Evolutionary conservation across 2,329 filamentous ascomycete genomes (phyloP), one percentile per base, ranked within the genome.

Genomic region (Lasiodiplodia citricola): DNA sequence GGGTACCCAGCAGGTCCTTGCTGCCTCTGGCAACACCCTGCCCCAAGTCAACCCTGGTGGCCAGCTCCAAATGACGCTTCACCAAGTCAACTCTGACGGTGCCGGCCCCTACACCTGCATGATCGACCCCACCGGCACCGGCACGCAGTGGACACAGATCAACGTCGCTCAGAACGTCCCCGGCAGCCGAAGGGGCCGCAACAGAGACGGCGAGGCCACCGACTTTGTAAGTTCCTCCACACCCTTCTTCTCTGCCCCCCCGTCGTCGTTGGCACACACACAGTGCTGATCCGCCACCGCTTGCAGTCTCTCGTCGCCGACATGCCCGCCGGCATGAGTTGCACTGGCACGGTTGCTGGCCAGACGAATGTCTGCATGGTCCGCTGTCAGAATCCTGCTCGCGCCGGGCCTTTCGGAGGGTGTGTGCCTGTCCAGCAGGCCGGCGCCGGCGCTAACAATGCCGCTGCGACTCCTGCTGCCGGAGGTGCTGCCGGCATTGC

Each of bases 21-120:
- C 82, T 69, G 82, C 85, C 76, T 89, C 84, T 6, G 88, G 88
- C 68, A 80, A 79, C 69, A 76, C 74, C 44, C 85, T 91, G 28
- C 88, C 89, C 13, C 88, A 91, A 80, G 80, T 91, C 73, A 83
- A 81, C 7, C 73, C 81, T 0, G 88, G 88, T 60, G 89, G 89
- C 68, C 73, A 83, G 67, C 73, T 91, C 70, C 80, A 80, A 72
- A 90, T 91, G 83, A 90, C 87, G 1, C 81, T 91, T 11, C 89
- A 90, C 80, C 88, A 91, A 77, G 88, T 91, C 76, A 91, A 91
- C 79, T 83, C 83, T 47, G 89, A 91, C 72, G 89, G 89, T 69
- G 89, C 87, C 69, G 89, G 89, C 13, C 88, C 88, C 2, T 91
- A 89, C 79, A 85, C 81, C 7, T 90, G 88, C 81, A 88, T 88